A percentile compares a stretch with the other conserved stretches of the same genome.
phyloP scores from a whole-genome alignment of 768 basidiomycete species.

The Tricholoma flavovirens region DNA sequence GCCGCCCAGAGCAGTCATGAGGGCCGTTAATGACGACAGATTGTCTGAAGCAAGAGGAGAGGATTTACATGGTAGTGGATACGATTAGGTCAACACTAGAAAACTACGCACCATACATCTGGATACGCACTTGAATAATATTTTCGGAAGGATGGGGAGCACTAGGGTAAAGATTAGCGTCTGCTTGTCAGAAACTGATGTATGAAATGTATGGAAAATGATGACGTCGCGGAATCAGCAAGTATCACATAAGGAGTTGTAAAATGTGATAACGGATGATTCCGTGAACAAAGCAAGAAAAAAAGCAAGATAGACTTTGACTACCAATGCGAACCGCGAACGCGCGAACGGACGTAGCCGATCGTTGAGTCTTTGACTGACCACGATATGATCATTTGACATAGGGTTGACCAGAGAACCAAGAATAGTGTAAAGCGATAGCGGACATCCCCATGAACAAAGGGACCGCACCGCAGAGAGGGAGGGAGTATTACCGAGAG shows the following conservation, averaged over 20 bases:
- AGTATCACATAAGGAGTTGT: background rate
- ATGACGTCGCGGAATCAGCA: background rate
- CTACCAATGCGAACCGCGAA: background rate
- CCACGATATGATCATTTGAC: background rate
- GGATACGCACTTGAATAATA: constrained; percentile 93
- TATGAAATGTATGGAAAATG: background rate
- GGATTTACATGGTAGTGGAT: background rate
- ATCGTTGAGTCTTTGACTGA: background rate
- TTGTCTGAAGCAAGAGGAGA: constrained; percentile 49
- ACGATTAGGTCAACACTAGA: background rate
- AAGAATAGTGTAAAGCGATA: background rate
- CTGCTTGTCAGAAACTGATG: background rate
- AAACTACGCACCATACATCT: constrained; percentile 88
- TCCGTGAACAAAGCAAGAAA: constrained; percentile 8
- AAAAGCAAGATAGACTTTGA: background rate
- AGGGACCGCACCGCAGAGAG: background rate
- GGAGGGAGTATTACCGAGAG: background rate
- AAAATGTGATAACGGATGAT: constrained; percentile 2
- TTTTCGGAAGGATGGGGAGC: constrained; percentile 97
- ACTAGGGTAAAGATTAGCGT: constrained; percentile 29
- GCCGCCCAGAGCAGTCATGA: constrained; percentile 69
- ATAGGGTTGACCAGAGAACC: background rate
- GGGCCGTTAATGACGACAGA: constrained; percentile 78
- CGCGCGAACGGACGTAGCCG: background rate
- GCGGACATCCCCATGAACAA: background rate